A percentile compares a stretch with the other conserved stretches of the same genome.
Conservation (phyloP, 2,329 filamentous ascomycete species). For the Penicillium carneum region DNA sequence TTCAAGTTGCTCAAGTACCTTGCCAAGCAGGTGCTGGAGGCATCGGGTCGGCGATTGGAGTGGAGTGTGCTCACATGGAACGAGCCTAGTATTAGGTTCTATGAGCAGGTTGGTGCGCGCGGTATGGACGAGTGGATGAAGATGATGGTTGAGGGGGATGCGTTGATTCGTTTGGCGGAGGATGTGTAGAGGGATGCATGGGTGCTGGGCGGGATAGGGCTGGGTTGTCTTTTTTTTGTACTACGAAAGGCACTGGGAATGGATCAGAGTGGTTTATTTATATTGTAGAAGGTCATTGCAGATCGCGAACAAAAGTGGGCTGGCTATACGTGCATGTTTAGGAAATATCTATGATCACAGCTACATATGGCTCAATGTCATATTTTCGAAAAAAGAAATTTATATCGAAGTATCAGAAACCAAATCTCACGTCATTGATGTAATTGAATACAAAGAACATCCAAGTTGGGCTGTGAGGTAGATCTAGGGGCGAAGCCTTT, state of each 20-base stretch:
- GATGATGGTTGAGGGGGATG: conserved; percentile 59
- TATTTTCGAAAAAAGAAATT: background rate
- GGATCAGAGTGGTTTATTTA: background rate
- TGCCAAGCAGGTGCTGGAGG: conserved; percentile 77
- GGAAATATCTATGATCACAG: background rate
- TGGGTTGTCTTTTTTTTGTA: background rate
- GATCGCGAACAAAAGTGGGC: background rate
- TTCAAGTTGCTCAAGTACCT: conserved; percentile 75
- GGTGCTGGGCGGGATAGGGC: background rate
- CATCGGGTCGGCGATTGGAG: conserved; percentile 78
- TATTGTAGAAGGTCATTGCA: background rate
- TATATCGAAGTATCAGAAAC: background rate
- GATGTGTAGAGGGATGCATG: conserved; percentile 16
- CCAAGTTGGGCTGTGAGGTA: background rate
- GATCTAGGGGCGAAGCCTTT: conserved; percentile 21
- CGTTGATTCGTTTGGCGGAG: conserved; percentile 52
- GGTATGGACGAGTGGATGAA: conserved; percentile 59
- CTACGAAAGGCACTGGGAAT: no score
- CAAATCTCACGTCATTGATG: background rate
- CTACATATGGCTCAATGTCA: background rate
- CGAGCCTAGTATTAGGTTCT: conserved; percentile 86
- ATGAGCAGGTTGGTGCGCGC: conserved; percentile 60
- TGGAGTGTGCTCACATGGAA: conserved; percentile 96
- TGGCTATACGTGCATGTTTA: background rate
- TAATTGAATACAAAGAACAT: background rate